phyloP scores from a whole-genome alignment of 805 yeast genomes.

The Peterozyma xylosa region DNA sequence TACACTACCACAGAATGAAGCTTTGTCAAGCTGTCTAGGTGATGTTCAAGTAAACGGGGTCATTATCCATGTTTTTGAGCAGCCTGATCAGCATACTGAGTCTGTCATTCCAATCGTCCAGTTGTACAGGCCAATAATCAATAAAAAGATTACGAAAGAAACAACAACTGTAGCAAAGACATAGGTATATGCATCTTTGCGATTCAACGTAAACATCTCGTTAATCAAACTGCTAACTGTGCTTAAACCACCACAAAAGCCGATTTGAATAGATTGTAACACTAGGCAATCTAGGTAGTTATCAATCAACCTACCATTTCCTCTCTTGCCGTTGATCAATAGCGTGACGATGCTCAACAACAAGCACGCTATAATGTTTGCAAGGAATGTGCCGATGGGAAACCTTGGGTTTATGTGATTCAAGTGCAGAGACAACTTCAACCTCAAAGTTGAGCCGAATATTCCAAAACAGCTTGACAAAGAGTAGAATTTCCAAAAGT shows the following conservation, averaged over 20 bases:
- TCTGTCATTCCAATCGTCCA: slow-evolving; percentile 50
- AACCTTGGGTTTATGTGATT: slow-evolving; percentile 34
- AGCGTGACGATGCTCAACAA: slow-evolving; percentile 36
- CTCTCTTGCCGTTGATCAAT: slow-evolving; percentile 33
- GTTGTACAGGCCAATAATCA: slow-evolving; percentile 63
- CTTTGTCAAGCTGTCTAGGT: too few relatives aligned
- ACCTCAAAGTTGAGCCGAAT: slow-evolving; percentile 58
- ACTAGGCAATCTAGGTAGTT: slow-evolving; percentile 38
- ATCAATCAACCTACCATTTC: slow-evolving; percentile 21
- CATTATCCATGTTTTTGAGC: too few relatives aligned
- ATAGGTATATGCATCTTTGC: slow-evolving; percentile 6
- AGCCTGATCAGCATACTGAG: slow-evolving; percentile 1
- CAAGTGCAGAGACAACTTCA: slow-evolving; percentile 37
- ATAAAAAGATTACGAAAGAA: slow-evolving; percentile 5
- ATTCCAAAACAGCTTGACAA: slow-evolving; percentile 64
- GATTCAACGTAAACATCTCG: slow-evolving; percentile 41
- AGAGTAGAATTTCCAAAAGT: slow-evolving; percentile 63
- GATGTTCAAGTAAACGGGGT: too few relatives aligned
- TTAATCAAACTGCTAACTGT: slow-evolving; percentile 75
- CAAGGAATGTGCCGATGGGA: slow-evolving; percentile 45
- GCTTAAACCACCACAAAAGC: slow-evolving; percentile 65
- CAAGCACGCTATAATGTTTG: slow-evolving; percentile 32
- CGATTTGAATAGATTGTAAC: slow-evolving; percentile 47
- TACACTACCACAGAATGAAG: neutral
- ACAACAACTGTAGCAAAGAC: slow-evolving; percentile 2